Evolutionary conservation across 2,329 filamentous ascomycete genomes (phyloP).

Genomic region (Aureobasidium vineae): DNA sequence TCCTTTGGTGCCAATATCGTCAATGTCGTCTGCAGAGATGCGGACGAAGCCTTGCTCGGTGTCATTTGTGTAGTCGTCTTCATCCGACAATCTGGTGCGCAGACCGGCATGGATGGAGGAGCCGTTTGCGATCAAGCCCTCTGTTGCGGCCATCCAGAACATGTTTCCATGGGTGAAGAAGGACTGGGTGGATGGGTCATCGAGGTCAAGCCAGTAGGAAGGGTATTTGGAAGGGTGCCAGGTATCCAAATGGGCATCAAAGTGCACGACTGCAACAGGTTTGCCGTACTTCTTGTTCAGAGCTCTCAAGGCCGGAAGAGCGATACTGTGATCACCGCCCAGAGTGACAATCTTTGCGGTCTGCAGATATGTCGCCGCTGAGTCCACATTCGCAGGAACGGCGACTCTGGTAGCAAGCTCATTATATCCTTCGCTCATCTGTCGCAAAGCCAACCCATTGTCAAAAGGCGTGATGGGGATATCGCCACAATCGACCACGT

Average conservation of each 20-base stretch:
- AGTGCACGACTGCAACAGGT: constrained; percentile 51
- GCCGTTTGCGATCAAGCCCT: constrained; percentile 72
- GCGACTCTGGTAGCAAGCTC: constrained; percentile 58
- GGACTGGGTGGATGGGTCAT: constrained; percentile 58
- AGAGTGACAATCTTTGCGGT: constrained; percentile 50
- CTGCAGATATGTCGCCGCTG: constrained; percentile 44
- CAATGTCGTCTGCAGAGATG: constrained; percentile 81
- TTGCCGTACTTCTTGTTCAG: constrained; percentile 48
- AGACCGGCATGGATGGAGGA: constrained; percentile 80
- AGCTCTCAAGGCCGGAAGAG: constrained; percentile 51
- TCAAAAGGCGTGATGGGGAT: constrained; percentile 85
- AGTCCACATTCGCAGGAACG: constrained; percentile 40
- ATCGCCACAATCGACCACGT: constrained; percentile 83
- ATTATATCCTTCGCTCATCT: constrained; percentile 79
- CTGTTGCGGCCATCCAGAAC: constrained; percentile 83
- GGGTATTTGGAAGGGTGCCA: constrained; percentile 83
- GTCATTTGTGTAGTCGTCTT: constrained; percentile 70
- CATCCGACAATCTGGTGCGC: constrained; percentile 69
- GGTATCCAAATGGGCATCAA: constrained; percentile 70
- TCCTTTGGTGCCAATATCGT: constrained; percentile 71
- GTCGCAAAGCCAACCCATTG: constrained; percentile 73
- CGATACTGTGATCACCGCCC: constrained; percentile 53
- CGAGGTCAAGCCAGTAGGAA: constrained; percentile 62
- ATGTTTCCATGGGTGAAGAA: constrained; percentile 87
- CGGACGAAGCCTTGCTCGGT: constrained; percentile 72